Base-by-base conservation (phyloP, 179 eudicot genomes). In the Patellifolia procumbens region DNA sequence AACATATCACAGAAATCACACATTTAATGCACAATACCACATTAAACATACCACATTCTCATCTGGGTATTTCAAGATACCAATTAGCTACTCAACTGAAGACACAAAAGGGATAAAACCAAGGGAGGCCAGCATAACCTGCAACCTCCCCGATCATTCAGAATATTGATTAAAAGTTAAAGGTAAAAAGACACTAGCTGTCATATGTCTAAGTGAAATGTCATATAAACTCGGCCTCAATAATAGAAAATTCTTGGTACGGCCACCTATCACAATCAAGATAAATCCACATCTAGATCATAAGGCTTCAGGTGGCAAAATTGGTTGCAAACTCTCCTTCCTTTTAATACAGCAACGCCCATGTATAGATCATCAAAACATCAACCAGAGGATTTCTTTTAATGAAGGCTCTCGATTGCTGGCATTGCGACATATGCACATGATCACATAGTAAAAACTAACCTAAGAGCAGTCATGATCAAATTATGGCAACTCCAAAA, bases 381-480 rank as follows among this genome's bases (percentile, higher is more conserved):
- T n/a, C n/a, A n/a, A n/a, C n/a, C n/a, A n/a, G n/a, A n/a, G n/a
- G n/a, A n/a, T n/a, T n/a, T n/a, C n/a, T n/a, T n/a, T n/a, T n/a
- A n/a, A n/a, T n/a, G n/a, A n/a, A n/a, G n/a, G 17, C 19, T 2
- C 29, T 37, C 3, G 0, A 64, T 64, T 24, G n/a, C 26, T 24
- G 29, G n/a, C 24, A 48, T 68, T 46, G 42, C 58, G 11, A 46
- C 48, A 0, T 7, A 48, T 7, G 29, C 42, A 29, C 42, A 24
- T 52, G 74, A 70, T 70, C 45, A 32, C 61, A 70, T 15, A 13
- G 26, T 28, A 66, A n/a, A 68, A 42, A 42, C 11, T 24, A 63
- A 34, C 24, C 67, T 32, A 63, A 63, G 9, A 63, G 1, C 22
- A 63, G 11, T 19, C 17, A 63, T 34, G 13, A 63, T 10, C 13